These are phyloP conservation scores for Fragaria iinumae DNA, from an alignment of 306 rosid species.

Conservation along the genomic window DNA sequence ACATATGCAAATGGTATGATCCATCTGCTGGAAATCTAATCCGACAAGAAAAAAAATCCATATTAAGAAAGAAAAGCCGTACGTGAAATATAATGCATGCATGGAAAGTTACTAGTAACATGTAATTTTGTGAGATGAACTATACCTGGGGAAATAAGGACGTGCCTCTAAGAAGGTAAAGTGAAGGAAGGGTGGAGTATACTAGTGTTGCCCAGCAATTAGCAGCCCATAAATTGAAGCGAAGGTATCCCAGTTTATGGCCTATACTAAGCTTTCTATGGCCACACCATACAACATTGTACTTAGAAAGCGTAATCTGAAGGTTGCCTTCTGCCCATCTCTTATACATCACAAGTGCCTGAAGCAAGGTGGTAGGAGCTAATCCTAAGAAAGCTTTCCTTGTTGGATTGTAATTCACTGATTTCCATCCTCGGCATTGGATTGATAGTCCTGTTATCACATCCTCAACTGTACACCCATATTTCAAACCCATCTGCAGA, in stretches of 20 bases:
- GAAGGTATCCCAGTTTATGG: slow-evolving; percentile 45
- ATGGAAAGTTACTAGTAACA: too few relatives aligned
- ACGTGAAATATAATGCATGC: too few relatives aligned
- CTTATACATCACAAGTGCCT: slow-evolving; percentile 62
- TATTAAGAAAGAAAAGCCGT: background rate
- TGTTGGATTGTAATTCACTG: slow-evolving; percentile 49
- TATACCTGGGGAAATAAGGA: too few relatives aligned
- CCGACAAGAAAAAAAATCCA: slow-evolving; percentile 5
- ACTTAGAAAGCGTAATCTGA: slow-evolving; percentile 47
- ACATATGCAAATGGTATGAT: slow-evolving; percentile 61
- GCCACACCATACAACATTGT: slow-evolving; percentile 38
- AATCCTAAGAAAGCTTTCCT: slow-evolving; percentile 64
- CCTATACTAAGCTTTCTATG: slow-evolving; percentile 44
- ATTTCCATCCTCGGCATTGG: slow-evolving; percentile 58
- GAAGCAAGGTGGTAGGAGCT: slow-evolving; percentile 45
- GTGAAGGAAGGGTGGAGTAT: slow-evolving; percentile 58
- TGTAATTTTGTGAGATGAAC: too few relatives aligned
- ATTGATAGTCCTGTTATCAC: slow-evolving; percentile 61
- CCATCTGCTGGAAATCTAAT: slow-evolving; percentile 64
- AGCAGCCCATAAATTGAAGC: slow-evolving; percentile 50
- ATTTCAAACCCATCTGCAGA: slow-evolving; percentile 53
- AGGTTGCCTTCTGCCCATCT: slow-evolving; percentile 78
- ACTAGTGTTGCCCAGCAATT: slow-evolving; percentile 47
- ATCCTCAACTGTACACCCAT: slow-evolving; percentile 69
- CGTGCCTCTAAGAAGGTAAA: slow-evolving; percentile 47